phyloP scores from a whole-genome alignment of 2,329 filamentous ascomycete species.

The Aspergillus fijiensis region DNA sequence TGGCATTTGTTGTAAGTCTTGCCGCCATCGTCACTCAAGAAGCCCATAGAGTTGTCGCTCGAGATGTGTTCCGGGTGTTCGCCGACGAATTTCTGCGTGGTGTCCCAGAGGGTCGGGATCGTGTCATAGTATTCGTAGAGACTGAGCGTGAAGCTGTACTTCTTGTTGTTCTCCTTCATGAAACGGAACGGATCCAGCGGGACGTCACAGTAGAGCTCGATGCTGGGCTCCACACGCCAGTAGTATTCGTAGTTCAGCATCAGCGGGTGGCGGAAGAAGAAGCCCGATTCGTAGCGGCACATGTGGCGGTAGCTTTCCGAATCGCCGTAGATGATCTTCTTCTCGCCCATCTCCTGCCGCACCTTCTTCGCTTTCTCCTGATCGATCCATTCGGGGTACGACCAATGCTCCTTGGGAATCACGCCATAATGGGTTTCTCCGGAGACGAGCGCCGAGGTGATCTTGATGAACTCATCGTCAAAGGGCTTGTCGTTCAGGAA shows the following conservation, averaged over 20 bases:
- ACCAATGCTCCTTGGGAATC: slow-evolving; percentile 93
- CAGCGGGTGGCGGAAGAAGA: slow-evolving; percentile 94
- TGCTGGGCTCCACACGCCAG: slow-evolving; percentile 97
- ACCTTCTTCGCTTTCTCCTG: slow-evolving; percentile 88
- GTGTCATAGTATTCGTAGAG: slow-evolving; percentile 96
- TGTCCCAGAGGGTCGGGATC: slow-evolving; percentile 94
- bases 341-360: slow-evolving; percentile 87
- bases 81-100: slow-evolving; percentile 89
- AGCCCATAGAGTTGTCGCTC: slow-evolving; percentile 81
- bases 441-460: slow-evolving; percentile 86
- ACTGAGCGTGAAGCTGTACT: slow-evolving; percentile 95
- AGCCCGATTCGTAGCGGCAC: slow-evolving; percentile 98
- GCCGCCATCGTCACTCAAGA: slow-evolving; percentile 87
- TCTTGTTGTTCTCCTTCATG: slow-evolving; percentile 95
- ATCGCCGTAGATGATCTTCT: slow-evolving; percentile 98
- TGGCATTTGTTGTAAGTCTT: slow-evolving; percentile 96
- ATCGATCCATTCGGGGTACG: slow-evolving; percentile 93
- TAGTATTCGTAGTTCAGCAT: slow-evolving; percentile 99
- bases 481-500: slow-evolving; percentile 97
- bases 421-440: slow-evolving; percentile 87
- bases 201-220: slow-evolving; percentile 95
- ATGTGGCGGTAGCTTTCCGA: slow-evolving; percentile 97
- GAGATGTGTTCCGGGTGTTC: slow-evolving; percentile 85
- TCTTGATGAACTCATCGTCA: slow-evolving; percentile 86
- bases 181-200: slow-evolving; percentile 94